phyloP scores from a whole-genome alignment of 768 basidiomycete genomes.

The Termitomyces eurrhizus region DNA sequence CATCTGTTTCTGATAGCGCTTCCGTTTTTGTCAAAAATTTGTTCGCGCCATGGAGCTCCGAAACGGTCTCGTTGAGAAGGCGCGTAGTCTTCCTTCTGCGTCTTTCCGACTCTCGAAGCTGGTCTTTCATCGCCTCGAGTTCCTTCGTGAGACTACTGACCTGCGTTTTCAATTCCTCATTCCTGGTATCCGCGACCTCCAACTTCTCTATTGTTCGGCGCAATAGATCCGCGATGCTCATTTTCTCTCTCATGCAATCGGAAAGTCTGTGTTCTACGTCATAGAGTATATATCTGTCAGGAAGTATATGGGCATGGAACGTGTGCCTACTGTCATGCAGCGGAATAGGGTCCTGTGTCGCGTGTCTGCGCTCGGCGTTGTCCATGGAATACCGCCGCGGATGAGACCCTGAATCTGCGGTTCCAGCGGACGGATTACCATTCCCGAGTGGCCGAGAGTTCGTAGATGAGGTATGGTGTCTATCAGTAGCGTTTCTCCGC shows the following conservation, averaged over 20 bases:
- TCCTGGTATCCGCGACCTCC: not conserved
- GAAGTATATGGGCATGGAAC: not conserved
- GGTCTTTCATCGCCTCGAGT: not conserved
- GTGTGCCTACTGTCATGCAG: constrained; percentile 5
- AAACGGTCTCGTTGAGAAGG: constrained; percentile 26
- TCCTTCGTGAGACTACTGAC: constrained; percentile 1
- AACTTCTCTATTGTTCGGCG: constrained; percentile 1
- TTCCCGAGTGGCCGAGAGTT: not conserved
- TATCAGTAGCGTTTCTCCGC: not conserved
- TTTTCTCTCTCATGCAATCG: constrained; percentile 12
- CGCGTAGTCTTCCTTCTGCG: constrained; percentile 17
- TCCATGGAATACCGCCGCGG: not conserved
- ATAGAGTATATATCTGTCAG: not conserved
- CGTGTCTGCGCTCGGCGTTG: not conserved
- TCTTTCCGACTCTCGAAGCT: constrained; percentile 16
- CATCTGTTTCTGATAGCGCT: constrained; percentile 38
- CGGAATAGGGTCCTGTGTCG: not conserved
- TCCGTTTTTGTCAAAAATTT: constrained; percentile 42
- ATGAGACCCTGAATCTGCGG: not conserved
- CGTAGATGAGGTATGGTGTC: not conserved
- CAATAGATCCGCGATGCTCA: not conserved
- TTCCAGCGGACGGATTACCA: not conserved
- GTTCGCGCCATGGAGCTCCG: constrained; percentile 39
- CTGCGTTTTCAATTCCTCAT: constrained; percentile 3
- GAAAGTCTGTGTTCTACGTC: constrained; percentile 4